Conservation (phyloP, 2,329 filamentous ascomycete genomes). For the Aureobasidium sp. region DNA sequence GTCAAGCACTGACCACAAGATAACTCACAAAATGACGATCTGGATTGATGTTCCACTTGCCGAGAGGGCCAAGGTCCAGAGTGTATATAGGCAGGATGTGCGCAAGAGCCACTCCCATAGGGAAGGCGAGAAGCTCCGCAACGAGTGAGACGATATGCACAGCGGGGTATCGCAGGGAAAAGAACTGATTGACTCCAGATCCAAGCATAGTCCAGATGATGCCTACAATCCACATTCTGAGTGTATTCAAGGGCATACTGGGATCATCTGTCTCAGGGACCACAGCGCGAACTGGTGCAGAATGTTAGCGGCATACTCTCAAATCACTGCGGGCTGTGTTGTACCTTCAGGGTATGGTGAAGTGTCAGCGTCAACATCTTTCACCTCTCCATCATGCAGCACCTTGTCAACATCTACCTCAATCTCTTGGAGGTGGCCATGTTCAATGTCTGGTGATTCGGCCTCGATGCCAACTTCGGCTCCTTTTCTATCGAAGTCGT, state of each 20-base stretch:
- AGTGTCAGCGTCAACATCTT: conserved; percentile 25
- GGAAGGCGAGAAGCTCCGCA: conserved; percentile 75
- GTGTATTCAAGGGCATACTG: conserved; percentile 58
- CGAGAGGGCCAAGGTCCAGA: conserved; percentile 48
- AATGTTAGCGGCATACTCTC: neutral
- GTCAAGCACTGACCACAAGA: neutral
- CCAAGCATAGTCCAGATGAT: conserved; percentile 50
- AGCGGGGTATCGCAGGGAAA: conserved; percentile 82
- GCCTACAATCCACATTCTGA: conserved; percentile 59
- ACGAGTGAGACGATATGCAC: conserved; percentile 86
- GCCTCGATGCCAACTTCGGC: conserved; percentile 16
- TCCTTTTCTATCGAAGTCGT: conserved; percentile 17
- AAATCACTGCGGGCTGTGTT: too few species aligned
- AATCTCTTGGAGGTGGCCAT: conserved; percentile 27
- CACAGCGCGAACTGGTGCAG: conserved; percentile 48
- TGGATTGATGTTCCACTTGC: conserved; percentile 24
- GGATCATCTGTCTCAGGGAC: conserved; percentile 57
- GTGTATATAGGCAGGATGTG: conserved; percentile 51
- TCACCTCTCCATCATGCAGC: conserved; percentile 40
- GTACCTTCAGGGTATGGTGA: conserved; percentile 56
- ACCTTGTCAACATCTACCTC: conserved; percentile 33
- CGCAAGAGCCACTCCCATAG: conserved; percentile 76
- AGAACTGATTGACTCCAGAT: conserved; percentile 64
- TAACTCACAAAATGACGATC: conserved; percentile 21
- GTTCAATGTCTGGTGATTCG: conserved; percentile 20